These are phyloP conservation scores for Lipomyces yamadae DNA, from an alignment of 805 yeast species.

Conservation along the genomic window DNA sequence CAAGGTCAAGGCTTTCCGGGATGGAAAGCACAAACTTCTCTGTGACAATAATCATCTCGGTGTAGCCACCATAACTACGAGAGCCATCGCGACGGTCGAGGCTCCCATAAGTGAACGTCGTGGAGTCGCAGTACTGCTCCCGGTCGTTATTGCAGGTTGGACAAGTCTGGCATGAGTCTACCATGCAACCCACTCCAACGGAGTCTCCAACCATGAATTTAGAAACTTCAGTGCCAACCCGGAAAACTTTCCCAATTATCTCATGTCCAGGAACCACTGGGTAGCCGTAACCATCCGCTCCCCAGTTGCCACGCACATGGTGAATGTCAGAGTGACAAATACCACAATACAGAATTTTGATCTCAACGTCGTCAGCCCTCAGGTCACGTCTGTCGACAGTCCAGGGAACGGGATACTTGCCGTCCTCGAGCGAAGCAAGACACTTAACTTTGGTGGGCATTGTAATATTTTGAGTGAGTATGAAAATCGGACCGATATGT, in stretches of 20 bases:
- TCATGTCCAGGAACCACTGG: constrained; percentile 52
- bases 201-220: constrained; percentile 65
- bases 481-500: no score
- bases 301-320: constrained; percentile 58
- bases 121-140: constrained; percentile 59
- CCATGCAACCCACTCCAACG: constrained; percentile 79
- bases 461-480: no score
- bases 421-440: no score
- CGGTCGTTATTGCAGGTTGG: constrained; percentile 58
- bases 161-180: constrained; percentile 66
- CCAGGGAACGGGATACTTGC: no score
- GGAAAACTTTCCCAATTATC: constrained; percentile 43
- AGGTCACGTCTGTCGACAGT: no score
- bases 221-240: constrained; percentile 58
- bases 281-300: constrained; percentile 31
- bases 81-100: constrained; percentile 61
- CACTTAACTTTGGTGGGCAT: no score
- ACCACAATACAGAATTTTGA: constrained; percentile 53
- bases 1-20: constrained; percentile 59
- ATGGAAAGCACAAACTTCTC: constrained; percentile 66
- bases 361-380: constrained; percentile 44
- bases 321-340: constrained; percentile 66
- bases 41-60: constrained; percentile 65
- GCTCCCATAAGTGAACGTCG: constrained; percentile 58
- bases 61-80: constrained; percentile 66